Percentiles rank a stretch among this genome's conserved stretches.
phyloP scores from a whole-genome alignment of 306 rosid genomes.

The Geum urbanum region DNA sequence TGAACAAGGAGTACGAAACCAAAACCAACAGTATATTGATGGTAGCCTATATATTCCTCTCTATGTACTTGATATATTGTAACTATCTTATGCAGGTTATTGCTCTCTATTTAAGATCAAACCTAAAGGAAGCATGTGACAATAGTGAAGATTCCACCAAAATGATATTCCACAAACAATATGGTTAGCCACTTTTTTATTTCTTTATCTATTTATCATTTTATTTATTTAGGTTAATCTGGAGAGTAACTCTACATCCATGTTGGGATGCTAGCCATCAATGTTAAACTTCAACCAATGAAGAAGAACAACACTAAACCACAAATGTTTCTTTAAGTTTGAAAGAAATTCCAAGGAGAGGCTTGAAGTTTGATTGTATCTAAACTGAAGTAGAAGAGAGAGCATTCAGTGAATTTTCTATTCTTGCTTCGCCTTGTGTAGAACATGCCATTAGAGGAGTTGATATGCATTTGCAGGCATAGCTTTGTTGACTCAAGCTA shows the following conservation, averaged over 20 bases:
- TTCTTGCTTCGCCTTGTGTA: neutral
- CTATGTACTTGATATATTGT: neutral
- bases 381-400: neutral
- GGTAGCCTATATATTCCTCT: neutral
- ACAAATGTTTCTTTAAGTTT: neutral
- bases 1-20: neutral
- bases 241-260: neutral
- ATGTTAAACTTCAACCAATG: neutral
- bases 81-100: constrained; percentile 55
- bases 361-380: neutral
- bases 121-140: constrained; percentile 48
- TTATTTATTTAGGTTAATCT: neutral
- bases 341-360: neutral
- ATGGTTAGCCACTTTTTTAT: constrained; percentile 46
- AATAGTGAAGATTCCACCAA: constrained; percentile 37
- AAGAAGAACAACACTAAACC: neutral
- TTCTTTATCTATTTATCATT: neutral
- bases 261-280: neutral
- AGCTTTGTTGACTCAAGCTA: neutral
- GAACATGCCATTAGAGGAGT: neutral
- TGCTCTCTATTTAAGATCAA: constrained; percentile 80
- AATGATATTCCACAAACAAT: constrained; percentile 29
- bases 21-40: neutral
- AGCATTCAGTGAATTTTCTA: too few species aligned
- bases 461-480: neutral